Base-by-base conservation (phyloP, 2,329 filamentous ascomycete genomes). In the Ceratocystis cacaofunesta region DNA sequence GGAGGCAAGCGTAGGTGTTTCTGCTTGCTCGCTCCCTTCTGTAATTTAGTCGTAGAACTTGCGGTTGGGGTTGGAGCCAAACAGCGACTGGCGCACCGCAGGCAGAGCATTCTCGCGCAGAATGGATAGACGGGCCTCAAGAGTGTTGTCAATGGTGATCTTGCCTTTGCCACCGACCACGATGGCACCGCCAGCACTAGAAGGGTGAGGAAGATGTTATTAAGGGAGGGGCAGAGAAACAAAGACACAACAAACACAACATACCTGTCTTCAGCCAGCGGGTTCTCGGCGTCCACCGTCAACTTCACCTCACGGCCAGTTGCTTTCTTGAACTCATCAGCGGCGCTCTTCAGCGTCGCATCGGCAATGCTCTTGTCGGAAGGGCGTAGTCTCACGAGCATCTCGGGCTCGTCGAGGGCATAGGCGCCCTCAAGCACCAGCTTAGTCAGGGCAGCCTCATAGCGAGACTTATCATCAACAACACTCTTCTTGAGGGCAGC, bases 111-210 rank as follows among this genome's bases (percentile, higher is more conserved):
- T 88, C 66, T 87, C 86, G 77, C 96, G 88, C 69, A 97, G 84
- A 68, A 97, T 81, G 72, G 83, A 84, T 76, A 99, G 80, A 70
- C 94, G 86, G 74, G 95, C 89, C 75, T 97, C 94, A 71, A 97
- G 89, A 65, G 94, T 97, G 80, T 99, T 97, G 83, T 96, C 92
- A 76, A 99, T 92, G 72, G 96, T 91, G 74, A 99, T 97, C 82
- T 92, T 96, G 74, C 94, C 94, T 69, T 81, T 82, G 70, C 88
- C 87, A 69, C 92, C 90, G 65, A 95, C 77, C 69, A 99, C 85
- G 67, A 83, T 75, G 66, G 95, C 81, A 71, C 94, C 94, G 68
- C 94, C 94, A 68, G 91, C 82, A 72, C 94, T 58, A 58, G 50
- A 68, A 75, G 72, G 64, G 25, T 63, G 19, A 25, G 36, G 3